Evolutionary conservation across 306 rosid species (phyloP).

Genomic region (Ochetophila trinervis): DNA sequence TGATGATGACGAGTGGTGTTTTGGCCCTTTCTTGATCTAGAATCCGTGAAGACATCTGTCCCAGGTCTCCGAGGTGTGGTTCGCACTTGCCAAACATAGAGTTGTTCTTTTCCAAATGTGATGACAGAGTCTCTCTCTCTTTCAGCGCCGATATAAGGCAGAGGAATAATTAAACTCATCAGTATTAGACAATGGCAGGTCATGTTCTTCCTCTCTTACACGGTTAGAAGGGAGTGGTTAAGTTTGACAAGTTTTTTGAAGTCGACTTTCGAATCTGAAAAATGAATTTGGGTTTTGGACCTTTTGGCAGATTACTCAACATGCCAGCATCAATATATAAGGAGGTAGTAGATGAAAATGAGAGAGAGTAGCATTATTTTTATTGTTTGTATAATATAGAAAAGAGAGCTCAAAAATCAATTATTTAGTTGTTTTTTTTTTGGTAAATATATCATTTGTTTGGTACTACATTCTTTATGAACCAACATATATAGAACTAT

Average conservation of each 20-base stretch:
- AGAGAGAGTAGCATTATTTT: no score
- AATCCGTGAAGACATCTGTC: constrained; percentile 18
- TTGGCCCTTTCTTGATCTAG: constrained; percentile 15
- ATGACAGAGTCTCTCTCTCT: constrained; percentile 11
- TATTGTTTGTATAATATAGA: no score
- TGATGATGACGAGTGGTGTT: constrained; percentile 6
- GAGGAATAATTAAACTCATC: constrained; percentile 17
- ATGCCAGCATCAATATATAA: no score
- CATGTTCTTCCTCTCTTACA: constrained; percentile 20
- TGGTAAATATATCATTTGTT: not conserved
- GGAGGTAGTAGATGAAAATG: no score
- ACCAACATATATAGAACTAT: not conserved
- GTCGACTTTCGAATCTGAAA: not conserved
- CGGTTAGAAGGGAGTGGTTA: not conserved
- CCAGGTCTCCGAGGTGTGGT: constrained; percentile 8
- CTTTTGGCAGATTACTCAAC: no score
- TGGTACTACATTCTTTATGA: not conserved
- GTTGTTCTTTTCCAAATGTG: constrained; percentile 6
- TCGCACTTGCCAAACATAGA: not conserved
- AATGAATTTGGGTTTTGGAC: no score
- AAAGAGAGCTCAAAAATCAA: not conserved
- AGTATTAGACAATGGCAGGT: constrained; percentile 19
- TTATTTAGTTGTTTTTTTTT: no score
- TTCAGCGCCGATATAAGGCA: constrained; percentile 16
- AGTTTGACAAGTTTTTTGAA: no score